phyloP scores from a whole-genome alignment of 345 rosid genomes.

The Eucalyptus coolabah region DNA sequence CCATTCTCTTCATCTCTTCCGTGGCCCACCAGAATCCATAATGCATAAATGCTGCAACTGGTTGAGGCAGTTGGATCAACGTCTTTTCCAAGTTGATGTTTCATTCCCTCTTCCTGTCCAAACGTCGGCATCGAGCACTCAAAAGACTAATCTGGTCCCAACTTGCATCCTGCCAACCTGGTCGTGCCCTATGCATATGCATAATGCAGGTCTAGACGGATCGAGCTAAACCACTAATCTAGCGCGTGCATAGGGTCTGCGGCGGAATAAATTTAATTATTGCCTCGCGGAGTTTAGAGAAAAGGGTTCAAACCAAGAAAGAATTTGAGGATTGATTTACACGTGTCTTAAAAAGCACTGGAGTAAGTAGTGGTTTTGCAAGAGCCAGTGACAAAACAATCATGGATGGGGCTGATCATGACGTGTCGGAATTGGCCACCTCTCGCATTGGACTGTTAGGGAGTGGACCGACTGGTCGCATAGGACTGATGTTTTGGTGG shows the following conservation, averaged over 20 bases:
- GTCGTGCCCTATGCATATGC: neutral
- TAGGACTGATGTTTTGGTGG: neutral
- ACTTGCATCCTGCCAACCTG: neutral
- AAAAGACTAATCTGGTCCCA: neutral
- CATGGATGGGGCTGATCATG: neutral
- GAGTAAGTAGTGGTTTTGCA: neutral
- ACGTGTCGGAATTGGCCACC: neutral
- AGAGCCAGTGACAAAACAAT: neutral
- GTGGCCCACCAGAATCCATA: neutral
- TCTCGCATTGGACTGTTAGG: neutral
- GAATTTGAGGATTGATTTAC: neutral
- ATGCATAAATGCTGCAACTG: neutral
- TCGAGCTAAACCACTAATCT: neutral
- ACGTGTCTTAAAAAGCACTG: neutral
- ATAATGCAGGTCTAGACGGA: neutral
- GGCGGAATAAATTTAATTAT: neutral
- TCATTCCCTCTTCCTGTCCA: neutral
- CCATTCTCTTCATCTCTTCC: neutral
- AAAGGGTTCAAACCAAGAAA: neutral
- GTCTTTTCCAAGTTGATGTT: neutral
- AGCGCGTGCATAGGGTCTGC: neutral
- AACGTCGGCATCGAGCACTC: neutral
- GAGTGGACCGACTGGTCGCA: neutral
- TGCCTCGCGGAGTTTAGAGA: neutral
- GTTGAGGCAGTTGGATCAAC: neutral